These are phyloP conservation scores for Yarrowia hollandica DNA, from an alignment of 805 yeast genomes.

Conservation along the genomic window DNA sequence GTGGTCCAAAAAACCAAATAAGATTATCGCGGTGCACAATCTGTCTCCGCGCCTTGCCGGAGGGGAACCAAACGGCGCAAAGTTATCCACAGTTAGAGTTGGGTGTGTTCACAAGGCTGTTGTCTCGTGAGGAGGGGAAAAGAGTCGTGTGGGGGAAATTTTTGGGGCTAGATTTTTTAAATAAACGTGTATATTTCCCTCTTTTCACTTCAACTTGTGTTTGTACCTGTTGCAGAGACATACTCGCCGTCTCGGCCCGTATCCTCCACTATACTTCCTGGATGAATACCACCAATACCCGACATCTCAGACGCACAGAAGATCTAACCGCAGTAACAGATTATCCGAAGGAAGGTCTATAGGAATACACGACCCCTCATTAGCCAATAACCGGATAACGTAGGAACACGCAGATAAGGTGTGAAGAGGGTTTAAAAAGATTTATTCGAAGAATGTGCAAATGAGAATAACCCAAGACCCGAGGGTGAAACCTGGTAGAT, in stretches of 20 bases:
- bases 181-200: no score
- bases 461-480: no score
- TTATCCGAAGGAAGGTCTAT: constrained; percentile 14
- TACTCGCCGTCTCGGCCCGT: no score
- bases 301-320: constrained; percentile 7
- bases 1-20: background rate
- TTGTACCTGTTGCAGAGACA: no score
- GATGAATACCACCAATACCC: constrained; percentile 10
- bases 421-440: background rate
- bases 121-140: background rate
- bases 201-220: no score
- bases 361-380: background rate
- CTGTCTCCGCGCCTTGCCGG: constrained; percentile 24
- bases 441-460: no score
- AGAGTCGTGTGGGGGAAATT: background rate
- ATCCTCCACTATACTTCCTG: background rate
- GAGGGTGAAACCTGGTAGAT: no score
- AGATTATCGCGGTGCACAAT: constrained; percentile 19
- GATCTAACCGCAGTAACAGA: constrained; percentile 13
- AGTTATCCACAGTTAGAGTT: background rate
- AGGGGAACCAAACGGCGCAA: constrained; percentile 27
- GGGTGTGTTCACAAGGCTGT: background rate
- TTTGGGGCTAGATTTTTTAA: no score
- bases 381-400: constrained; percentile 21
- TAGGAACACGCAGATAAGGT: constrained; percentile 1